Evolutionary conservation across 2,329 filamentous ascomycete genomes (phyloP).

Genomic region (Aphanocladium album): DNA sequence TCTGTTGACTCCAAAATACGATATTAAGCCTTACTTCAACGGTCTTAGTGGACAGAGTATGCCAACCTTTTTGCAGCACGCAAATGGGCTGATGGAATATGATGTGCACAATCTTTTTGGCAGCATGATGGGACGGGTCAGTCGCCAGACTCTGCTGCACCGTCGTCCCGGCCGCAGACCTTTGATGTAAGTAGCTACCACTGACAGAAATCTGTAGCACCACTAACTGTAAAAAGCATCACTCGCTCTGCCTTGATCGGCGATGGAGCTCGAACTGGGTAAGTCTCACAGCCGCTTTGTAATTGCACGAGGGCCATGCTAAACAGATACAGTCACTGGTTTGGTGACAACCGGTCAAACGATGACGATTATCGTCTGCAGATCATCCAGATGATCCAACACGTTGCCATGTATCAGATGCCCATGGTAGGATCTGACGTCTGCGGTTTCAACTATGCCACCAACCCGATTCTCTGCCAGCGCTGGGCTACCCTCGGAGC

Average conservation of each 20-base stretch:
- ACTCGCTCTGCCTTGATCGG: constrained; percentile 1
- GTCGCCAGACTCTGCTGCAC: constrained; percentile 55
- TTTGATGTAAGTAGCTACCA: constrained; percentile 31
- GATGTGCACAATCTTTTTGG: constrained; percentile 73
- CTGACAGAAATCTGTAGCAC: too few species aligned
- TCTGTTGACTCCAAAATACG: constrained; percentile 16
- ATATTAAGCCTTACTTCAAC: constrained; percentile 26
- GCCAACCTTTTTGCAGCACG: constrained; percentile 61
- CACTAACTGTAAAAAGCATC: background rate
- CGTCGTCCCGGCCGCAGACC: constrained; percentile 59
- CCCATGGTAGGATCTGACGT: constrained; percentile 66
- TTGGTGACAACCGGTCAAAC: constrained; percentile 50
- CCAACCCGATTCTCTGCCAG: constrained; percentile 56
- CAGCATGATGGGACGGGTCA: constrained; percentile 61
- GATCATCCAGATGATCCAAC: constrained; percentile 15
- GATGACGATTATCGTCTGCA: constrained; percentile 49
- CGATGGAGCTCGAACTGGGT: constrained; percentile 37
- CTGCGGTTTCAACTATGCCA: constrained; percentile 64
- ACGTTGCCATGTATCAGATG: constrained; percentile 55
- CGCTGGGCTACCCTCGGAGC: constrained; percentile 61
- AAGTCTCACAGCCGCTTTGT: constrained; percentile 36
- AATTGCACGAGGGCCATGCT: background rate
- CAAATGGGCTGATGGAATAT: constrained; percentile 62
- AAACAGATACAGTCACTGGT: constrained; percentile 37
- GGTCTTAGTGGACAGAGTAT: constrained; percentile 55